Conservation (phyloP, 139 green algal genomes). For the Chlamydomonas sp. region DNA sequence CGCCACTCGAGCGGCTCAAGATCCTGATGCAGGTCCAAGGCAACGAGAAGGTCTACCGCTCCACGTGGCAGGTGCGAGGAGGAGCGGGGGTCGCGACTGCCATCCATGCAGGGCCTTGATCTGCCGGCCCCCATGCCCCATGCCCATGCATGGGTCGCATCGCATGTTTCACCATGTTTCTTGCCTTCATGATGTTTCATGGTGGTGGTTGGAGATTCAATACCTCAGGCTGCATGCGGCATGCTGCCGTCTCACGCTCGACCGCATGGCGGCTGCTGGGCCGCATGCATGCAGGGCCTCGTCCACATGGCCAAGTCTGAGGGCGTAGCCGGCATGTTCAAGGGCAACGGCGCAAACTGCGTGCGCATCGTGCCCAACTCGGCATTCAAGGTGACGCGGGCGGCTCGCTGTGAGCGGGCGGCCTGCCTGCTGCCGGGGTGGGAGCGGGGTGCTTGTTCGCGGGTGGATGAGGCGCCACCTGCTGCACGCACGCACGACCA, state of each 20-base stretch:
- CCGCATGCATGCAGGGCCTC: conserved; percentile 55
- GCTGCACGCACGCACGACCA: too few species aligned
- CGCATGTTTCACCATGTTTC: too few species aligned
- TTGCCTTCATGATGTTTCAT: background rate
- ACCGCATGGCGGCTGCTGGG: background rate
- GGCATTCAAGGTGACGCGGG: conserved; percentile 99
- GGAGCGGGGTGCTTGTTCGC: too few species aligned
- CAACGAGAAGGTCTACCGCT: conserved; percentile 83
- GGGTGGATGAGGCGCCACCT: too few species aligned
- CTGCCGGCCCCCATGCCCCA: background rate
- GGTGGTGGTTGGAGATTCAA: background rate
- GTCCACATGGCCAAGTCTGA: conserved; percentile 75
- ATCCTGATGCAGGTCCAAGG: conserved; percentile 98
- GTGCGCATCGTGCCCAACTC: conserved; percentile 95
- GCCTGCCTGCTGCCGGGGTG: too few species aligned
- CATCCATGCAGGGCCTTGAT: background rate
- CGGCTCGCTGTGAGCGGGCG: too few species aligned
- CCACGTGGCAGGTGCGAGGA: conserved; percentile 67
- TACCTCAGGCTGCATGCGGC: background rate
- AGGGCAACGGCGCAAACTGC: conserved; percentile 97
- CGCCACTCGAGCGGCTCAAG: conserved; percentile 92
- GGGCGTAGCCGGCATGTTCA: conserved; percentile 86
- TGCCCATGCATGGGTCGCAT: too few species aligned
- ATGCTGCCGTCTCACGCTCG: background rate
- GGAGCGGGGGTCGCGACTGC: background rate